Conservation (phyloP, 2,329 filamentous ascomycete species). For the Cladosporium cucumerinum region DNA sequence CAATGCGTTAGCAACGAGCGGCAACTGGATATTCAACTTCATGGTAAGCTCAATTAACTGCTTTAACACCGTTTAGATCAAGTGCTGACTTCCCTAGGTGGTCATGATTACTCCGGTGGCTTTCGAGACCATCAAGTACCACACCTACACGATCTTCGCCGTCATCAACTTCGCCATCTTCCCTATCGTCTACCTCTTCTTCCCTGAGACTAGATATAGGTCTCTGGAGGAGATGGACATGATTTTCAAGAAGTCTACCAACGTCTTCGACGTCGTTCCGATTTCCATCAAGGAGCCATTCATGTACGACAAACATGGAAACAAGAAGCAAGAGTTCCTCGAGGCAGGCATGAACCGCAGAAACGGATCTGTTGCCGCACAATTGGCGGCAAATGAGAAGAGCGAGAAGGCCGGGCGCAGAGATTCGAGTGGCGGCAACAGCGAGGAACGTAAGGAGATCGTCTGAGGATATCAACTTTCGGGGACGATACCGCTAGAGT, state of each 20-base stretch:
- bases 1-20: slow-evolving; percentile 43
- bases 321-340: slow-evolving; percentile 53
- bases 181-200: slow-evolving; percentile 43
- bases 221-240: slow-evolving; percentile 66
- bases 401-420: slow-evolving; percentile 8
- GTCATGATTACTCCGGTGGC: slow-evolving; percentile 32
- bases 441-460: slow-evolving; percentile 10
- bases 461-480: neutral
- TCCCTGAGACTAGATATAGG: slow-evolving; percentile 60
- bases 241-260: slow-evolving; percentile 48
- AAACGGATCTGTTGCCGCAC: slow-evolving; percentile 23
- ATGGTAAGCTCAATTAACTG: neutral
- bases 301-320: slow-evolving; percentile 57
- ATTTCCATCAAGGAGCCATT: slow-evolving; percentile 52
- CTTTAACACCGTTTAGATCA: too few relatives aligned
- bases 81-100: neutral
- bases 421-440: neutral
- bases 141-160: slow-evolving; percentile 65
- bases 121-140: slow-evolving; percentile 47
- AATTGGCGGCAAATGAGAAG: slow-evolving; percentile 3
- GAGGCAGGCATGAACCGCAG: slow-evolving; percentile 31
- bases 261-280: slow-evolving; percentile 55
- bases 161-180: slow-evolving; percentile 62
- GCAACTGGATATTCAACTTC: slow-evolving; percentile 57
- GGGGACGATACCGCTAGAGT: neutral